Base-by-base conservation (phyloP, 2,329 filamentous ascomycete species). In the Mollisiaceae sp. region DNA sequence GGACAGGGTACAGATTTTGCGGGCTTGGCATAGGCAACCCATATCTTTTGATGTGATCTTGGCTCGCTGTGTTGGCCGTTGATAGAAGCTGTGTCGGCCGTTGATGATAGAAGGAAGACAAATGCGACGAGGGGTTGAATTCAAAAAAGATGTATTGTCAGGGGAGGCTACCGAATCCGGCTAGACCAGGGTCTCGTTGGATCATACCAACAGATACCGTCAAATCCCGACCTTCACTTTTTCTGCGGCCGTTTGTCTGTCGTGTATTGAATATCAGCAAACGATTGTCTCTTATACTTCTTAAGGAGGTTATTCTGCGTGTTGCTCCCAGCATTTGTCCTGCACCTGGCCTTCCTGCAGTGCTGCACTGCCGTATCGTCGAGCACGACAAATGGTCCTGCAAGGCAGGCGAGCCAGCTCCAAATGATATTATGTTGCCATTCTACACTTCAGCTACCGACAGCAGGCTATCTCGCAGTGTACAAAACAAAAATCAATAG, bases 61-160 rank as follows among this genome's bases (percentile, higher is more conserved):
- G 41, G 41, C 41, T 43, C 14, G 41, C n/a, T 15, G 41, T n/a
- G 41, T 43, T 43, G n/a, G 45, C 45, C 45, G 45, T 50, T 50
- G 45, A 50, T 50, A 20, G 22, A 24, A 45, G 43, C 14, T 45
- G 18, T 3, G 38, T 18, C 14, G 43, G 38, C 15, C 38, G 15
- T 18, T 3, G 11, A 41, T 41, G 38, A 41, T 11, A 9, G 8
- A 18, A 11, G 38, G 8, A 18, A 11, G 38, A 18, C 27, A 32
- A 32, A 32, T 3, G 27, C 27, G 27, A 32, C 6, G 41, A 18
- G 41, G 41, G 41, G 41, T 43, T 43, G 41, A 43, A 43, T 8
- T 43, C 14, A 15, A 18, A n/a, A 15, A 43, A 15, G 41, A n/a
- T 50, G 45, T 11, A 4, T 22, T 24, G 20, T 8, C 45, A 50